A percentile compares a stretch with the other conserved stretches of the same genome.
Conservation (phyloP, 2,329 filamentous ascomycete genomes). For the Metarhizium rileyi region DNA sequence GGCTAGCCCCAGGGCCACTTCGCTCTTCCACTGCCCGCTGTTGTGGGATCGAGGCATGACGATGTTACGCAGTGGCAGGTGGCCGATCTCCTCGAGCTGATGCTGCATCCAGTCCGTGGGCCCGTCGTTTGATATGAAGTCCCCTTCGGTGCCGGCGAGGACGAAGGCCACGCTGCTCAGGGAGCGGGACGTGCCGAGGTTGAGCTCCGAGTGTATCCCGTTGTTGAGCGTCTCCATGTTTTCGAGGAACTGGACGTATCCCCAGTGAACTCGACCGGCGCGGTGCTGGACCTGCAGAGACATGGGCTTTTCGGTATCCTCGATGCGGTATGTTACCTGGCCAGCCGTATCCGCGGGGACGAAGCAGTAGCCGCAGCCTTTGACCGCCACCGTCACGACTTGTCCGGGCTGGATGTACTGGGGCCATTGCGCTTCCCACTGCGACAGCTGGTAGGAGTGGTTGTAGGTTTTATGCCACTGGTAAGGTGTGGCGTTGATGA, state of each 20-base stretch:
- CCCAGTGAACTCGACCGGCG: background rate
- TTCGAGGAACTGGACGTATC: constrained; percentile 14
- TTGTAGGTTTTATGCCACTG: constrained; percentile 15
- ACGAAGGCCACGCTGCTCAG: constrained; percentile 18
- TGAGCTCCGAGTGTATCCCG: constrained; percentile 2
- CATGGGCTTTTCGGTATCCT: constrained; percentile 16
- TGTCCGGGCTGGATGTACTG: constrained; percentile 18
- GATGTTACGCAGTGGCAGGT: constrained; percentile 19
- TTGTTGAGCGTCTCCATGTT: constrained; percentile 15
- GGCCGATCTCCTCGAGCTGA: constrained; percentile 15
- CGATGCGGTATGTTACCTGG: constrained; percentile 20
- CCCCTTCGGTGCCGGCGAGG: constrained; percentile 20
- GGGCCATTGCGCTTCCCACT: constrained; percentile 16
- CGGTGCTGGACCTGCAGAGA: constrained; percentile 18
- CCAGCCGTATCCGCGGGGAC: constrained; percentile 13
- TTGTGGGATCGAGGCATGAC: constrained; percentile 23
- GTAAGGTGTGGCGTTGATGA: constrained; percentile 26
- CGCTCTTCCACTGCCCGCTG: constrained; percentile 16
- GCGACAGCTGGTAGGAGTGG: constrained; percentile 11
- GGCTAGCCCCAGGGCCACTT: constrained; percentile 5
- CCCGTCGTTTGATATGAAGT: constrained; percentile 18
- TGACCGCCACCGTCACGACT: constrained; percentile 7
- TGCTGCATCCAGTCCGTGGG: constrained; percentile 21
- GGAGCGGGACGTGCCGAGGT: constrained; percentile 9
- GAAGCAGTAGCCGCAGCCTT: background rate